phyloP scores from a whole-genome alignment of 106 monocot genomes.

The Dendrobium officinale region DNA sequence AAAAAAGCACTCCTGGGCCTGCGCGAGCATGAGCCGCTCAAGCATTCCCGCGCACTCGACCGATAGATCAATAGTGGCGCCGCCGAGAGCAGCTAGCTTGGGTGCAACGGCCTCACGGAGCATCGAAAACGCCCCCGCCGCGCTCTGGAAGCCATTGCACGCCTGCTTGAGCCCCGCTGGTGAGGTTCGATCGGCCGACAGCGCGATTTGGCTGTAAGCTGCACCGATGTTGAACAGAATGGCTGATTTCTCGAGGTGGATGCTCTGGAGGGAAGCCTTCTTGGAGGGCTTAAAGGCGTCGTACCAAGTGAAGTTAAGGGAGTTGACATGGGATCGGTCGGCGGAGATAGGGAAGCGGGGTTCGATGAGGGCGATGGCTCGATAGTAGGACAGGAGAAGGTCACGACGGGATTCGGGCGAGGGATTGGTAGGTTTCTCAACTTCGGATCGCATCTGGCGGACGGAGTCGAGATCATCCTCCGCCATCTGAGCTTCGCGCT shows the following conservation, averaged over 20 bases:
- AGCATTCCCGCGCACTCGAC: conserved; percentile 68
- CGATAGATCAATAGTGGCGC: conserved; percentile 43
- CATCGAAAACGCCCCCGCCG: conserved; percentile 51
- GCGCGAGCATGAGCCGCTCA: conserved; percentile 86
- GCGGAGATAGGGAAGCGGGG: conserved; percentile 53
- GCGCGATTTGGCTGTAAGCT: conserved; percentile 61
- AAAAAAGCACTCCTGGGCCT: conserved; percentile 86
- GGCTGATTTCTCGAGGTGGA: conserved; percentile 68
- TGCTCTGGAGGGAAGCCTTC: conserved; percentile 42
- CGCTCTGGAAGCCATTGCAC: conserved; percentile 56
- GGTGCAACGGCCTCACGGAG: conserved; percentile 21
- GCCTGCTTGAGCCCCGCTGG: conserved; percentile 48
- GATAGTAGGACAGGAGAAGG: conserved; percentile 49
- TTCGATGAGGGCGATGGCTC: conserved; percentile 51
- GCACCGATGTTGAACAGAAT: conserved; percentile 80
- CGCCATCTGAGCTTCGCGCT: conserved; percentile 52
- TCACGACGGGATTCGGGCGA: conserved; percentile 46
- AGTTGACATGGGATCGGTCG: conserved; percentile 26
- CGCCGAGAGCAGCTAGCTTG: conserved; percentile 12
- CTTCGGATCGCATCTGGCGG: conserved; percentile 34
- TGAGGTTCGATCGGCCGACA: conserved; percentile 30
- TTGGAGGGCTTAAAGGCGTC: conserved; percentile 72
- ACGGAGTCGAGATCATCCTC: conserved; percentile 56
- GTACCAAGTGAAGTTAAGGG: conserved; percentile 74
- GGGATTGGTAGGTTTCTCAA: conserved; percentile 27